These are phyloP conservation scores for sorghum (Sorghum bicolor) DNA, from an alignment of 176 grass and related monocot species.

Conservation along the genomic window Sorghum_bicolor_NCBIv3 NC_012872.2:60652001-60652500, in stretches of 20 bases:
- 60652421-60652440: slow-evolving; percentile 10
- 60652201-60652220: not conserved
- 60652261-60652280: no score
- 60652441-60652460: not conserved
- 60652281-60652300: not conserved
- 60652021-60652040: no score
- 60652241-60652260: not conserved
- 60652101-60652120: no score
- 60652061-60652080: no score
- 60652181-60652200: not conserved
- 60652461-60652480: not conserved
- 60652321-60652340: slow-evolving; percentile 46
- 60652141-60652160: no score
- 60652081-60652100: no score
- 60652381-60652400: slow-evolving; percentile 12
- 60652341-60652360: slow-evolving; percentile 8
- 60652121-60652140: no score
- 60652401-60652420: slow-evolving; percentile 9
- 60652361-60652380: not conserved
- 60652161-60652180: no score
- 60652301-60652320: not conserved
- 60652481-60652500: not conserved
- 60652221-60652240: not conserved
- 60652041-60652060: no score
- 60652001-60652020: no score